Evolutionary conservation across 2,329 filamentous ascomycete genomes (phyloP), one percentile per base, ranked within the genome.

Genomic region (Penicillium sp.): DNA sequence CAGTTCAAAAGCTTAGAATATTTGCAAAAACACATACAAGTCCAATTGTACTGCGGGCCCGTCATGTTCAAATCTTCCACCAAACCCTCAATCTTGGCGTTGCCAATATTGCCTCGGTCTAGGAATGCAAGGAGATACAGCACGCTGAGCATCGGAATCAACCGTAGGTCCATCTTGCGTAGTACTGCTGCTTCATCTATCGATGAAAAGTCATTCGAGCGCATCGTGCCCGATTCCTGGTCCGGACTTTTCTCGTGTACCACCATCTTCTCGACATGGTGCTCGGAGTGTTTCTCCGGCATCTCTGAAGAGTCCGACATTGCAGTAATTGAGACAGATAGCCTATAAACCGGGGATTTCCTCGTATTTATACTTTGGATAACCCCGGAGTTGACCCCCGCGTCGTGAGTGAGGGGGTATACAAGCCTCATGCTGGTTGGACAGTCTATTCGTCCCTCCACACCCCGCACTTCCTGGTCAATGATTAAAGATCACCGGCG

Each of bases 71-170:
- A 43, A 47, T 66, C 61, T 2, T 61, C 58, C 15, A 62, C 37
- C 31, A 68, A 47, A 5, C 65, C 65, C 45, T 66, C 65, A 12
- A 69, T 62, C 20, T 67, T 65, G 6, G 66, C 66, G 47, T 69
- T 69, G 1, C 66, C 66, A 9, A 69, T 66, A 49, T 69, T 69
- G 3, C 66, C 63, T 10, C 66, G 61, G 40, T 69, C 66, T 27
- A 69, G 41, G 44, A 67, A 69, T 4, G 59, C 60, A 1, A 69
- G 50, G 0, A 69, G 51, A 46, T 69, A 69, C 9, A 65, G 38
- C 3, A 60, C 27, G 5, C 57, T 58, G 10, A 65, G 54, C 59
- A 63, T 63, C 3, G 62, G 62, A 45, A 65, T 62, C 28, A 65
- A 44, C 4, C 58, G 57, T 12, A 61, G 25, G 42, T 65, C 62